A percentile compares a stretch with the other conserved stretches of the same genome.
These are phyloP conservation scores for Rhizophagus sp. DNA, from an alignment of 192 early-diverging fungal genomes.

Conservation along the genomic window DNA sequence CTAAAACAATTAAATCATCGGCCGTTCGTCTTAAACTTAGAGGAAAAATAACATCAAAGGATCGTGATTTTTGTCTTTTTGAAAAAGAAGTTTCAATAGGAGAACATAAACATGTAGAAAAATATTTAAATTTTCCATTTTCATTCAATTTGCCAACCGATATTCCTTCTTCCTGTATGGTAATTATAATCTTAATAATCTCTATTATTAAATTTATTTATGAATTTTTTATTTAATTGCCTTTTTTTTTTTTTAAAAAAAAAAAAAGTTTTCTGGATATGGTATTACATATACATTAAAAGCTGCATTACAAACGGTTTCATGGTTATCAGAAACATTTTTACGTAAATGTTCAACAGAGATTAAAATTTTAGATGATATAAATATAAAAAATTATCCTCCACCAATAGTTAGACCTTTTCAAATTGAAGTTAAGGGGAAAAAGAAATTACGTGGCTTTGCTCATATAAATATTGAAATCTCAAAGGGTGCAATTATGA, in stretches of 20 bases:
- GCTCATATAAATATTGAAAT: background rate
- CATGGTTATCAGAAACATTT: background rate
- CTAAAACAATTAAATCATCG: background rate
- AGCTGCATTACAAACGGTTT: background rate
- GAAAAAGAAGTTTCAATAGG: background rate
- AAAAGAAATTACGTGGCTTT: background rate
- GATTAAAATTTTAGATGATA: conserved; percentile 12
- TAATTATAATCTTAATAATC: background rate
- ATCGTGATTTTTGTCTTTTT: background rate
- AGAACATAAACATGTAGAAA: background rate
- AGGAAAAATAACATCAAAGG: background rate
- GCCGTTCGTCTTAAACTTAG: background rate
- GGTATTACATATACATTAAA: conserved; percentile 5
- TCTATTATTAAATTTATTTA: background rate
- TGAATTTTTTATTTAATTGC: background rate
- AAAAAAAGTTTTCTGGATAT: background rate
- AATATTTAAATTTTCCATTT: background rate
- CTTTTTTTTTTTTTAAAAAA: background rate
- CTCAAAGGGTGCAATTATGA: conserved; percentile 6
- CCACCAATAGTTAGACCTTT: conserved; percentile 16
- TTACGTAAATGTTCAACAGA: background rate
- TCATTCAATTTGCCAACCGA: background rate
- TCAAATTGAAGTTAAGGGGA: conserved; percentile 10
- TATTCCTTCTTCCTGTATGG: background rate
- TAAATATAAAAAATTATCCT: background rate